Conservation (phyloP, 202 grass and related monocot species). For the Setaria viridis region DNA sequence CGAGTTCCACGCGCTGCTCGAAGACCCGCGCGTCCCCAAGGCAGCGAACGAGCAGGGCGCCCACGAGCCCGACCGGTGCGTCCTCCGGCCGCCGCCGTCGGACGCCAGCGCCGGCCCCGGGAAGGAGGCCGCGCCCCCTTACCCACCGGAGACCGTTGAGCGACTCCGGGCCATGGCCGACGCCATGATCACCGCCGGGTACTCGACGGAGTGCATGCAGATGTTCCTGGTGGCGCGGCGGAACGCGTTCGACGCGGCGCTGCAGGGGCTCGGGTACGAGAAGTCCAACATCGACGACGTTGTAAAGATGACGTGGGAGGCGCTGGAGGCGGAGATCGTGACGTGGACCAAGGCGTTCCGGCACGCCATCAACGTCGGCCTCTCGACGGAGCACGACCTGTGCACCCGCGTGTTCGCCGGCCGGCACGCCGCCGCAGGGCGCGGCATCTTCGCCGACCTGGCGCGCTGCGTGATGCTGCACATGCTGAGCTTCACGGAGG, state of each 20-base stretch:
- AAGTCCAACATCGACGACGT: constrained; percentile 82
- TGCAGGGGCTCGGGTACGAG: constrained; percentile 65
- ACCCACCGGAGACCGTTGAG: constrained; percentile 60
- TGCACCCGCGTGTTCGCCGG: constrained; percentile 63
- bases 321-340: constrained; percentile 69
- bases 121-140: constrained; percentile 36
- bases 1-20: constrained; percentile 71
- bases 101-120: neutral
- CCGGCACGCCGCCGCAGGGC: constrained; percentile 42
- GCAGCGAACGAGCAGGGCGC: constrained; percentile 6
- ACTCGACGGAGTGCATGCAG: constrained; percentile 80
- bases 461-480: constrained; percentile 61
- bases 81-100: constrained; percentile 40
- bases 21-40: constrained; percentile 47
- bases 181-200: constrained; percentile 65
- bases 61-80: constrained; percentile 69
- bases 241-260: constrained; percentile 65
- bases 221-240: constrained; percentile 69
- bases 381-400: constrained; percentile 73
- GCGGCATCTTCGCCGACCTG: constrained; percentile 67
- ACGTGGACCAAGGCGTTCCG: constrained; percentile 82
- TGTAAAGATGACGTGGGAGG: constrained; percentile 78
- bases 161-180: constrained; percentile 60
- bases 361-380: constrained; percentile 58
- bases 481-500: constrained; percentile 86